Evolutionary conservation across 2,329 filamentous ascomycete genomes (phyloP).

Genomic region (Ceratocystis huliohia): DNA sequence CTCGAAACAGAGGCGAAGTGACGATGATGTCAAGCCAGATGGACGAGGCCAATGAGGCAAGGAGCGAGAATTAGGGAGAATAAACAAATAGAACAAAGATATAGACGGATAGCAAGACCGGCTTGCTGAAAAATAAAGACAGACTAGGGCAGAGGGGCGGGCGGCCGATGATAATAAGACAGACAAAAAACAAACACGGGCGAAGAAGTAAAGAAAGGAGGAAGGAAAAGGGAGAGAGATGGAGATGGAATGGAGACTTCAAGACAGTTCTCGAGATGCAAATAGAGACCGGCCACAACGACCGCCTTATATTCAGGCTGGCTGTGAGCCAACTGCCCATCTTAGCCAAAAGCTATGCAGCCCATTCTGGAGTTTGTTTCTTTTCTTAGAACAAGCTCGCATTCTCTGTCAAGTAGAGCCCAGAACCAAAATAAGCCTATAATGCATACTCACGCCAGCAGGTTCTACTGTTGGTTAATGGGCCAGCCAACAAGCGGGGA

Average conservation of each 20-base stretch:
- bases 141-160: not conserved
- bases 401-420: not conserved
- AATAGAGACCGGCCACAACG: not conserved
- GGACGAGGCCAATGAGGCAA: not conserved
- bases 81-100: not conserved
- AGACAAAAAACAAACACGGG: not conserved
- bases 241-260: too few species aligned
- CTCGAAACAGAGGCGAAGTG: conserved; percentile 9
- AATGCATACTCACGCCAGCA: too few species aligned
- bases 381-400: not conserved
- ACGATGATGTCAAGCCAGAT: conserved; percentile 3
- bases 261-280: too few species aligned
- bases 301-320: not conserved
- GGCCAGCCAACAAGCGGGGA: too few species aligned
- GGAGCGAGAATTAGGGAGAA: not conserved
- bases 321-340: not conserved
- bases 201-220: not conserved
- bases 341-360: not conserved
- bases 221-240: not conserved
- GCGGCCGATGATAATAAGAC: not conserved
- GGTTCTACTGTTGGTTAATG: too few species aligned
- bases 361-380: not conserved
- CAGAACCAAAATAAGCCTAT: too few species aligned
- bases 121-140: conserved; percentile 1
- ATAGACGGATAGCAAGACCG: not conserved